Evolutionary conservation across 495 filamentous ascomycete genomes (phyloP), one percentile per base, ranked within the genome.

Genomic region (Podospora fimiseda): DNA sequence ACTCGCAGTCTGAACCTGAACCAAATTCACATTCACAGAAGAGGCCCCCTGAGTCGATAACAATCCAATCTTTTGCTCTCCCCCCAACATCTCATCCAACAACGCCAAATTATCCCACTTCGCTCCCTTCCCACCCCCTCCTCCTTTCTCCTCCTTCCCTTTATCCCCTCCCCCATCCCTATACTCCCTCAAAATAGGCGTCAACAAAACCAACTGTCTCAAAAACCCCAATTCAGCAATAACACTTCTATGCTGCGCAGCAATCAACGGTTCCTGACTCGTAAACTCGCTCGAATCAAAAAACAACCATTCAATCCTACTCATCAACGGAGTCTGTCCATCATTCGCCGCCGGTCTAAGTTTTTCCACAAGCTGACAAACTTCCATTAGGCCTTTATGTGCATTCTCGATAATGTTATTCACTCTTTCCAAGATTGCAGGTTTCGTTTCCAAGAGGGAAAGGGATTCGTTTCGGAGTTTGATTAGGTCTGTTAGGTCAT

Each of bases 21-120:
- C n/a, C n/a, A n/a, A n/a, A n/a, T n/a, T n/a, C n/a, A n/a, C n/a
- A n/a, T n/a, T n/a, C n/a, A n/a, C n/a, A n/a, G n/a, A n/a, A n/a
- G n/a, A n/a, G n/a, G n/a, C n/a, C n/a, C n/a, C n/a, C n/a, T n/a
- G n/a, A n/a, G n/a, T n/a, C n/a, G n/a, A n/a, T n/a, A n/a, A n/a
- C n/a, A n/a, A n/a, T n/a, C n/a, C n/a, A n/a, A n/a, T n/a, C n/a
- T n/a, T n/a, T n/a, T 43, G 37, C 19, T 50, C 40, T 1, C 56
- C 56, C 11, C 56, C 56, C 4, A 59, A 20, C 36, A 59, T 59
- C 46, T 82, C 82, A 51, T 82, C 80, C 23, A 83, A 57, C 2
- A 76, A 78, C 1, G 75, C 79, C 42, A 79, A 74, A 14, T 80
- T 70, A 11, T 77, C 65, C 51, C 80, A 69, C 11, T 74, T 72